Conservation (phyloP, 176 grass and related monocot genomes). For the Juncus effusus region DNA sequence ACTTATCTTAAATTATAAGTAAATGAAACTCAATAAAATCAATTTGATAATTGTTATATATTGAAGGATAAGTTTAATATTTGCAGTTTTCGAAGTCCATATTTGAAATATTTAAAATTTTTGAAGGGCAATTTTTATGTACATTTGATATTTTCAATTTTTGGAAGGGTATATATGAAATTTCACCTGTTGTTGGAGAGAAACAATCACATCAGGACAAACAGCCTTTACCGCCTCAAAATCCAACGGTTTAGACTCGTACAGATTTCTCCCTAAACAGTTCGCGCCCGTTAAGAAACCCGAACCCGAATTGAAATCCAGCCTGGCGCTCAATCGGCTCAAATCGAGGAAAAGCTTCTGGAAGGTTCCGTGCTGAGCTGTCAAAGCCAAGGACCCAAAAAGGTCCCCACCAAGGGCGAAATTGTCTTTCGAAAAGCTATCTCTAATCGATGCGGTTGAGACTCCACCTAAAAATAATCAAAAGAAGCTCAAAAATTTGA, state of each 20-base stretch:
- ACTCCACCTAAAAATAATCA: constrained; percentile 52
- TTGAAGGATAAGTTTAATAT: no score
- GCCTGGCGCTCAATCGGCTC: constrained; percentile 50
- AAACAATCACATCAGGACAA: constrained; percentile 70
- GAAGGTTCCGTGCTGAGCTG: constrained; percentile 83
- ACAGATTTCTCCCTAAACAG: constrained; percentile 59
- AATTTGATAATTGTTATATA: no score
- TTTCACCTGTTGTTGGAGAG: constrained; percentile 87
- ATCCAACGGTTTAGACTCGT: constrained; percentile 55
- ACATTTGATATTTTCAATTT: background rate
- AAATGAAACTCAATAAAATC: no score
- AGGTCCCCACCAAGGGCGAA: constrained; percentile 55
- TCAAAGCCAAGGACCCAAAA: constrained; percentile 75
- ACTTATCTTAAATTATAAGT: background rate
- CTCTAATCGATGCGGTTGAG: constrained; percentile 60
- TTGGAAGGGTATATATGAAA: background rate
- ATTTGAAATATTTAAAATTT: no score
- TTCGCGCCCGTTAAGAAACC: constrained; percentile 62
- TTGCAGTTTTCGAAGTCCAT: no score
- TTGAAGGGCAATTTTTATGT: no score
- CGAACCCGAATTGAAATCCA: constrained; percentile 70
- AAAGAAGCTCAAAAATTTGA: background rate
- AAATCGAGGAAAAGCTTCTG: constrained; percentile 88
- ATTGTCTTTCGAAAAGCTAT: constrained; percentile 63
- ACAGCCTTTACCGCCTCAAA: constrained; percentile 48